These are phyloP conservation scores for Rhynchospora pubera DNA, from an alignment of 176 grass and related monocot species.

Conservation along the genomic window DNA sequence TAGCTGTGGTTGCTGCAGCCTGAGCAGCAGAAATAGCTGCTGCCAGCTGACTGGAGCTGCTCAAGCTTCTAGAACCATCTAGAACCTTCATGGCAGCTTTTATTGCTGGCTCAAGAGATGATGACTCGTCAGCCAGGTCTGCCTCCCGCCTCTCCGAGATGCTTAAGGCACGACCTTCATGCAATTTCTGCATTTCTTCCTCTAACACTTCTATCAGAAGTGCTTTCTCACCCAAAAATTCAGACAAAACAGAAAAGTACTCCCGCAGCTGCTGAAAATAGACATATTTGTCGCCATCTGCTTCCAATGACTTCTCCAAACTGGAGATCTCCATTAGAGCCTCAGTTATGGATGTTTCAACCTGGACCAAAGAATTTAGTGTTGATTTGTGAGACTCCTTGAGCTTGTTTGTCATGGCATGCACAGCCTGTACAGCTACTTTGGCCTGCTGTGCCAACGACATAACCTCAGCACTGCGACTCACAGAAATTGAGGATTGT, in stretches of 20 bases:
- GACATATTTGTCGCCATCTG: conserved; percentile 70
- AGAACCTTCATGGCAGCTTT: conserved; percentile 71
- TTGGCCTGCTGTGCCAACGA: conserved; percentile 82
- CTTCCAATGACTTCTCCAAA: conserved; percentile 56
- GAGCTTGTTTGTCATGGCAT: conserved; percentile 66
- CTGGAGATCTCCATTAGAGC: conserved; percentile 77
- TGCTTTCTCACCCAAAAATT: conserved; percentile 91
- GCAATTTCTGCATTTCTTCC: conserved; percentile 80
- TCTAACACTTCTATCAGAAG: conserved; percentile 89
- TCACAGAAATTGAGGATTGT: conserved; percentile 40
- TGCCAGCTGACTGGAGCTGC: conserved; percentile 38
- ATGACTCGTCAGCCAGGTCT: conserved; percentile 64
- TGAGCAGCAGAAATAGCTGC: conserved; percentile 70
- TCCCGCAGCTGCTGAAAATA: conserved; percentile 85
- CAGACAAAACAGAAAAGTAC: conserved; percentile 83
- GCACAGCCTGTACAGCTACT: conserved; percentile 65
- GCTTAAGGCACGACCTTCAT: conserved; percentile 56
- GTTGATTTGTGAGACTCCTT: conserved; percentile 70
- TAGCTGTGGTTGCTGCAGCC: conserved; percentile 51
- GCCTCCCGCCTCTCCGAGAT: conserved; percentile 58
- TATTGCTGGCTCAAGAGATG: conserved; percentile 64
- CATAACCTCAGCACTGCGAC: conserved; percentile 47
- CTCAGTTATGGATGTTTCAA: conserved; percentile 58
- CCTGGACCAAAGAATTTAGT: conserved; percentile 47
- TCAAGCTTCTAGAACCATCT: conserved; percentile 46